phyloP scores from a whole-genome alignment of 176 grass and related monocot species.

The Lolium perenne region DNA sequence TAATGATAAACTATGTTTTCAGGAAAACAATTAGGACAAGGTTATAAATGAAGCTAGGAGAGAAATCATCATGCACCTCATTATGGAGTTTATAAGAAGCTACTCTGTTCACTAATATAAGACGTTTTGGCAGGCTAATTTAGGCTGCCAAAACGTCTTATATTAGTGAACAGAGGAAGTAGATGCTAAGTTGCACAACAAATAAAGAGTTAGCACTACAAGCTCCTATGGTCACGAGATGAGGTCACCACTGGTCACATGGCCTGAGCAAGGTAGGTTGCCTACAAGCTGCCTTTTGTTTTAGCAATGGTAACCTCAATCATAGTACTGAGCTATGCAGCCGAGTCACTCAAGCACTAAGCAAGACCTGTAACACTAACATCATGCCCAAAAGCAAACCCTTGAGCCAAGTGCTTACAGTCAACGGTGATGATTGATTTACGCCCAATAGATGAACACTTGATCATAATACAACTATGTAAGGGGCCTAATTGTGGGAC shows the following conservation, averaged over 20 bases:
- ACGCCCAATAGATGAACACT: not conserved
- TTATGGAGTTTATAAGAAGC: constrained; percentile 15
- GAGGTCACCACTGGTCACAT: not conserved
- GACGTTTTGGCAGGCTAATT: no score
- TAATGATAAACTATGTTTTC: constrained; percentile 6
- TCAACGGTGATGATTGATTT: not conserved
- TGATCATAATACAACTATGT: not conserved
- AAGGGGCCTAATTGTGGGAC: not conserved
- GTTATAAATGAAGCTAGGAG: not conserved
- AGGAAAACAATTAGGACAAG: constrained; percentile 20
- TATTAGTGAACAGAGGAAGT: no score
- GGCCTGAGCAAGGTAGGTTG: not conserved
- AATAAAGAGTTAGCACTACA: not conserved
- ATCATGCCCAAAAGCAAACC: constrained; percentile 4
- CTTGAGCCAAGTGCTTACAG: not conserved
- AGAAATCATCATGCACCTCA: not conserved
- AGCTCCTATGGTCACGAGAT: constrained; percentile 2
- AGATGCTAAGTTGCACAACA: not conserved
- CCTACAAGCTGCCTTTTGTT: not conserved
- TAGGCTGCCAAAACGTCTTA: no score
- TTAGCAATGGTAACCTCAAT: not conserved
- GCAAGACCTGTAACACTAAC: not conserved
- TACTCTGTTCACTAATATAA: not conserved
- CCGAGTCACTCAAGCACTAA: constrained; percentile 13
- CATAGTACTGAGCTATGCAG: not conserved